These are phyloP conservation scores for Rhodotorula toruloides DNA, from an alignment of 768 basidiomycete genomes.

Conservation along the genomic window DNA sequence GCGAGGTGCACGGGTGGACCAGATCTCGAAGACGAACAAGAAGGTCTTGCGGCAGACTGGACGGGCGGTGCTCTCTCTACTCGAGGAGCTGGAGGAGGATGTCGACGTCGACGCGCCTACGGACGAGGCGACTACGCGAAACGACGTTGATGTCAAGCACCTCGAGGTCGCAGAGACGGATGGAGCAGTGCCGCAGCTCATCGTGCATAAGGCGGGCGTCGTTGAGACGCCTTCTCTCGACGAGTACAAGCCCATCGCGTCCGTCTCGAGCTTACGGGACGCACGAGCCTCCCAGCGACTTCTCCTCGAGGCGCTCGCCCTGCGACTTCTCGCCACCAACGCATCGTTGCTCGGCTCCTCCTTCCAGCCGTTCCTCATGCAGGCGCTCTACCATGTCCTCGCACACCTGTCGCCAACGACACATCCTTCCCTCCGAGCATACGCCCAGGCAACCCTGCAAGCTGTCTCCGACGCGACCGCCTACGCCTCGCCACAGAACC, in stretches of 20 bases:
- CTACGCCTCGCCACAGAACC: slow-evolving; percentile 81
- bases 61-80: slow-evolving; percentile 43
- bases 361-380: slow-evolving; percentile 68
- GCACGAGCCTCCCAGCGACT: slow-evolving; percentile 53
- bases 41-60: slow-evolving; percentile 17
- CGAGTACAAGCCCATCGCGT: slow-evolving; percentile 14
- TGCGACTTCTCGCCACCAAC: slow-evolving; percentile 68
- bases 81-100: slow-evolving; percentile 66
- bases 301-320: slow-evolving; percentile 65
- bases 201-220: slow-evolving; percentile 24
- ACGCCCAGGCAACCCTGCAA: slow-evolving; percentile 68
- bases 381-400: slow-evolving; percentile 76
- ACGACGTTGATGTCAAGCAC: background rate
- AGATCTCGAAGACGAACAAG: slow-evolving; percentile 1
- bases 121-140: background rate
- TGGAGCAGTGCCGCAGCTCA: slow-evolving; percentile 21
- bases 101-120: slow-evolving; percentile 32
- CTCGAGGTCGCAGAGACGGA: background rate
- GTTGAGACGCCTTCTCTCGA: slow-evolving; percentile 1
- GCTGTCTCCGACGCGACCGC: slow-evolving; percentile 68
- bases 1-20: slow-evolving; percentile 59
- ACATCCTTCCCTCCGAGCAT: slow-evolving; percentile 60
- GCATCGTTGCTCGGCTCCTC: slow-evolving; percentile 67
- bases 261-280: background rate
- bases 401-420: slow-evolving; percentile 73